Base-by-base conservation (phyloP, 2,329 filamentous ascomycete species). In the Penicillium brevicompactum region DNA sequence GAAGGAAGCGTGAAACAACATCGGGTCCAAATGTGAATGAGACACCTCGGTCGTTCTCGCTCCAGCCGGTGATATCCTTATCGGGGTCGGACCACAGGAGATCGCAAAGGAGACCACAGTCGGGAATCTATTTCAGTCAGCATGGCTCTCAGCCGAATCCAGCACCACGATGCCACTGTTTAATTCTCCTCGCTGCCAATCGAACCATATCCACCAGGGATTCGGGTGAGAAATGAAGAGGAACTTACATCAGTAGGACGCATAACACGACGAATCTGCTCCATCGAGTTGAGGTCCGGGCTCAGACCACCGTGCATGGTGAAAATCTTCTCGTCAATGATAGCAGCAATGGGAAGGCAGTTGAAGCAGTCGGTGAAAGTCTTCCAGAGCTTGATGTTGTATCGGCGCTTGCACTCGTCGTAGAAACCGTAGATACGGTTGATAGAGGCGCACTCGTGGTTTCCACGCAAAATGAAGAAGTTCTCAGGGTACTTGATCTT, bases 401-500 rank as follows among this genome's bases (percentile, higher is more conserved):
- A 97, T 67, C 93, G 86, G 73, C 94, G 89, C 84, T 99, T 99
- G 87, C 93, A 99, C 79, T 99, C 93, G 73, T 99, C 94, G 82
- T 99, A 99, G 82, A 99, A 99, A 57, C 94, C 94, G 76, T 99
- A 99, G 78, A 97, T 96, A 73, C 94, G 91, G 82, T 96, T 99
- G 83, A 99, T 96, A 50, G 91, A 96, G 56, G 94, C 94, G 80
- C 94, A 97, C 79, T 99, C 94, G 83, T 99, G 94, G 83, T 99
- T 99, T 62, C 94, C 94, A 66, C 94, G 91, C 56, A 99, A 86
- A 65, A 99, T 90, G 83, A 99, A 99, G 82, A 99, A 97, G 82
- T 99, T 99, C 80, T 99, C 94, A 46, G 94, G 94, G 76, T 96
- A 97, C 82, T 97, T 97, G 85, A 99, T 96, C 86, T 99, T 99